Base-by-base conservation (phyloP, 371 early-diverging fungal genomes). In the Mortierella sp. region DNA sequence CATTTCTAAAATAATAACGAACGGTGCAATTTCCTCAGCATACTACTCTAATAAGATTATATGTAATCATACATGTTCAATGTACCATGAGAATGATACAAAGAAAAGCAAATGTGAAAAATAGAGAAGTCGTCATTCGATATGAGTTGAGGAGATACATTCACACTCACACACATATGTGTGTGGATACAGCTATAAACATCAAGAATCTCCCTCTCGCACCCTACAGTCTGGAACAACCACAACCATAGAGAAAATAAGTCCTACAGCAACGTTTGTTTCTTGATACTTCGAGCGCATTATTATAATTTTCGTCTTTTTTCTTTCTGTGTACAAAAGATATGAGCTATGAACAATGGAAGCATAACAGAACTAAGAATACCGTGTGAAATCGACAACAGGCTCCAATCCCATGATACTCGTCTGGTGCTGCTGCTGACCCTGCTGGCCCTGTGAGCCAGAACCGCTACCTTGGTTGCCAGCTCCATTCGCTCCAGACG, bases 341-440 rank as follows among this genome's bases (percentile, higher is more conserved):
- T 21, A 49, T 51, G 24, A 44, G 6, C 51, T 49, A 29, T 44
- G 41, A 41, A 68, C 63, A 35, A 63, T 32, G 35, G 16, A 18
- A 35, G 16, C 16, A 18, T 7, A 5, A 32, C 8, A 4, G 1
- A 29, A 35, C 88, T 80, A 93, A 49, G 92, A 89, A 83, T 92
- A 93, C 80, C 91, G 89, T 49, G 93, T 92, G 83, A 93, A 93
- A 74, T 93, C 93, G 27, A 93, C 87, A 54, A 92, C 79, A 8
- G 90, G 81, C 72, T 93, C 93, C 56, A 91, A 70, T 44, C 88
- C 77, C 75, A 89, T 72, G 63, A 87, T 83, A 29, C 88, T 86
- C 7, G 35, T 71, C 7, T 41, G 35, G 4, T 51, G 85, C 12
- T 81, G 78, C 12, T 46, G 48, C 35, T 35, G 65, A 18, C 35